Evolutionary conservation across 306 rosid genomes (phyloP).

Genomic region (Potentilla sterilis): DNA sequence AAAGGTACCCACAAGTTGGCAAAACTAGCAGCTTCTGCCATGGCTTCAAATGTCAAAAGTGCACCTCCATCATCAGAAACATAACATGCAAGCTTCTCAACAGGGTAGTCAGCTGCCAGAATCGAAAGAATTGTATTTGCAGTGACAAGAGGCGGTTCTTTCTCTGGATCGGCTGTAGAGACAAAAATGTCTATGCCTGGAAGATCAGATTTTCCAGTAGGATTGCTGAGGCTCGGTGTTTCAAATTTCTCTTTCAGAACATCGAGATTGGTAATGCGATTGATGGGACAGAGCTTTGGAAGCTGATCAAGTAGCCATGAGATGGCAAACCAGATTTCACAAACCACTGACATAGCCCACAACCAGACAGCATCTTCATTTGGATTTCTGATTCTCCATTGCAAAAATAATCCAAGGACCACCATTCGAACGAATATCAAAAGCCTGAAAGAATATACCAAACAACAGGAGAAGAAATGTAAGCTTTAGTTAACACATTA

Average conservation of each 20-base stretch:
- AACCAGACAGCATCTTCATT: slow-evolving; percentile 72
- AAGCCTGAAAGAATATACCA: slow-evolving; percentile 44
- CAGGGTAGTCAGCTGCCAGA: slow-evolving; percentile 72
- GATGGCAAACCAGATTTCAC: slow-evolving; percentile 88
- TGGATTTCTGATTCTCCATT: slow-evolving; percentile 64
- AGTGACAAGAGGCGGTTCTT: slow-evolving; percentile 78
- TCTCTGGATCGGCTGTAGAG: slow-evolving; percentile 80
- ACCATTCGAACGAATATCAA: slow-evolving; percentile 57
- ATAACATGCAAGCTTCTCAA: slow-evolving; percentile 73
- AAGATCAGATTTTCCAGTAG: slow-evolving; percentile 72
- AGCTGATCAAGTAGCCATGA: slow-evolving; percentile 83
- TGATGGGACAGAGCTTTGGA: slow-evolving; percentile 75
- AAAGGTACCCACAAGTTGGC: slow-evolving; percentile 84
- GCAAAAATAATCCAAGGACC: slow-evolving; percentile 50
- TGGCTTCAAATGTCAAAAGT: slow-evolving; percentile 80
- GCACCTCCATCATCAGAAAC: slow-evolving; percentile 87
- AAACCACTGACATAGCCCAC: slow-evolving; percentile 77
- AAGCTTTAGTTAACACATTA: background rate
- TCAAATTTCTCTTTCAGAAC: slow-evolving; percentile 70
- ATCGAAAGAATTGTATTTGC: slow-evolving; percentile 81
- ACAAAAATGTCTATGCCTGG: slow-evolving; percentile 78
- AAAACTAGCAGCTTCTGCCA: slow-evolving; percentile 85
- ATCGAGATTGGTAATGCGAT: slow-evolving; percentile 50
- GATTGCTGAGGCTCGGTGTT: slow-evolving; percentile 54
- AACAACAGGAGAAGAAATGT: background rate